Evolutionary conservation across 257 asterid species (phyloP), one percentile per base, ranked within the genome.

Genomic region (Eucommia ulmoides): DNA sequence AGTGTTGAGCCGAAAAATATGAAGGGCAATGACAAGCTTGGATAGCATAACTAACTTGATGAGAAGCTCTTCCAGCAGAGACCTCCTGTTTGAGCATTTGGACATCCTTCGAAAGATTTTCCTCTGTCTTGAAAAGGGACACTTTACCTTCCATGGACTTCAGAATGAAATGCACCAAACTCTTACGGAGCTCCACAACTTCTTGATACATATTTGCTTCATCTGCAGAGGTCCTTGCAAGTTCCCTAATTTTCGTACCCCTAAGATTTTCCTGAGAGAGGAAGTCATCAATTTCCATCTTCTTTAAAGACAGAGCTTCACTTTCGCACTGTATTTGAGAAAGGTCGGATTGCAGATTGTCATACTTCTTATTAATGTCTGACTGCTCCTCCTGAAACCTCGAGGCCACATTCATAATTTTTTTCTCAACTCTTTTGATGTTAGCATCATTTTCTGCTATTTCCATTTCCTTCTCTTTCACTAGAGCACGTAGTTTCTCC

Each of bases 401-500:
- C 38, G 64, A 62, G 49, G 58, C 46, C 8, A 44, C 64, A 20
- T 53, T 60, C 41, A 53, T 52, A 38, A 74, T 74, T 48, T 61
- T 65, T 20, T 50, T 51, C 61, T 65, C 80, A 15, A 74, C 68
- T 19, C 49, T 63, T 58, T 59, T 64, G 53, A 74, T 69, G 44
- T 45, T 62, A 33, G 45, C 54, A 51, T 74, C 55, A 69, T 62
- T 65, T 51, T 65, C 76, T 42, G 66, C 66, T 59, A 69, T 74
- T 60, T 74, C 76, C 21, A 63, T 66, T 66, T 74, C 80, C 56
- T 74, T 74, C 46, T 62, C 59, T 60, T 66, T 69, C 50, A 69
- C 80, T 23, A 74, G 47, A 59, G 76, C 66, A 45, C 65, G 63
- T 19, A 74, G 66, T 24, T 59, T 42, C 55, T 64, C 69, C 54